A percentile compares a stretch with the other conserved stretches of the same genome.
These are phyloP conservation scores for Quercus cerris DNA, from an alignment of 306 rosid genomes.

Conservation along the genomic window DNA sequence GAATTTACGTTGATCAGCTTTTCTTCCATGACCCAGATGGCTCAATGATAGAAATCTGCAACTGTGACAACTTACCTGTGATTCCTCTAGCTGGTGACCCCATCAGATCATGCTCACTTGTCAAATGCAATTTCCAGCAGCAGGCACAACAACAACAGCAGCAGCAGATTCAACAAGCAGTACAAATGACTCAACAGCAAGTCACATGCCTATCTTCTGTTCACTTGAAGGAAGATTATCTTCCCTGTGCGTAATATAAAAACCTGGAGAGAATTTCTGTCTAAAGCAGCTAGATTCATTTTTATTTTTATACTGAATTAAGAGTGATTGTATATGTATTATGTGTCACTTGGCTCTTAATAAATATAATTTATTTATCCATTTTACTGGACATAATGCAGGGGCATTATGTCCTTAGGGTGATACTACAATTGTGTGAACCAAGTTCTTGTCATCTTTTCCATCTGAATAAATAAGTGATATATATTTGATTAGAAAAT, in stretches of 20 bases:
- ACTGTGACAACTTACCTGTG: conserved; percentile 73
- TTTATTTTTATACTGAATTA: no score
- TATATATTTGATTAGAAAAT: no score
- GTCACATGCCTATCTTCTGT: conserved; percentile 1
- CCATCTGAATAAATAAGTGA: no score
- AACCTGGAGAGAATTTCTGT: not conserved
- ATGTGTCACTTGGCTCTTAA: no score
- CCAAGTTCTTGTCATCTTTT: no score
- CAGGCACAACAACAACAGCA: conserved; percentile 19
- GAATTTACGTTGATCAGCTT: conserved; percentile 62
- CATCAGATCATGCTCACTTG: conserved; percentile 33
- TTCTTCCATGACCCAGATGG: conserved; percentile 93
- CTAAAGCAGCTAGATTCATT: not conserved
- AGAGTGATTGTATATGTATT: no score
- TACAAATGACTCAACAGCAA: conserved; percentile 23
- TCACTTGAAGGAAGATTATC: conserved; percentile 4
- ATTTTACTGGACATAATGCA: no score
- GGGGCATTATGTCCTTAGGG: no score
- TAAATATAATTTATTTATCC: no score
- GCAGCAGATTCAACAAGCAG: conserved; percentile 32
- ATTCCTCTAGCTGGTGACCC: conserved; percentile 40
- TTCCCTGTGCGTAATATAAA: conserved; percentile 11
- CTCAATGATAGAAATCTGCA: conserved; percentile 74
- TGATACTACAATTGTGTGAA: no score
- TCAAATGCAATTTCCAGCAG: conserved; percentile 35